Base-by-base conservation (phyloP, 1,139 yeast species). In the Suhomyces bribrorum region DNA sequence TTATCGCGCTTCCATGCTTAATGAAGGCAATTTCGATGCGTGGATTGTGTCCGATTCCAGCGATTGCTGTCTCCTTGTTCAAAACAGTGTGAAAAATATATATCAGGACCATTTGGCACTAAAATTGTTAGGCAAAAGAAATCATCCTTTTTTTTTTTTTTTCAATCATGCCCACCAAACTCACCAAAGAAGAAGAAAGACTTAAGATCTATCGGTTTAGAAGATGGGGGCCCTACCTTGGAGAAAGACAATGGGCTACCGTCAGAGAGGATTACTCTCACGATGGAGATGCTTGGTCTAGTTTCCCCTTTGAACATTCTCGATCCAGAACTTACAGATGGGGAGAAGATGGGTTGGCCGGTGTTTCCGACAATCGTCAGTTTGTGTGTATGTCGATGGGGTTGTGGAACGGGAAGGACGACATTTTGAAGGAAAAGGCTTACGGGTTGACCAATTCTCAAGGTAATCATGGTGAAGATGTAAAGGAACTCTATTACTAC, bases 291-390 rank as follows among this genome's bases (percentile, higher is more conserved):
- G 97, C 97, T 3, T 90, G 97, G 97, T 75, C 83, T 26, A 81
- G 83, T 52, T 90, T 90, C 62, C 89, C 95, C 7, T 89, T 89
- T 60, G 95, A 87, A 44, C 90, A 87, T 47, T 86, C 95, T 4
- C 75, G 81, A 47, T 79, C 94, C 18, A 73, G 97, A 55, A 81
- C 87, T 13, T 90, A 86, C 58, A 74, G 97, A 38, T 90, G 97
- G 97, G 96, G 96, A 34, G 97, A 90, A 62, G 97, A 90, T 59
- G 97, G 97, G 4, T 70, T 90, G 52, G 95, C 95, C 7, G 97
- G 97, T 38, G 86, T 88, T 14, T 78, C 87, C 43, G 97, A 90
- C 59, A 81, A 87, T 49, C 90, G 87, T 53, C 96, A 87, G 59
- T 63, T 78, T 53, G 69, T 87, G 38, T 85, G 95, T 59, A 63